A percentile compares a stretch with the other conserved stretches of the same genome.
phyloP scores from a whole-genome alignment of 352 stramenopile genomes.

The Phytophthora sansomeana region DNA sequence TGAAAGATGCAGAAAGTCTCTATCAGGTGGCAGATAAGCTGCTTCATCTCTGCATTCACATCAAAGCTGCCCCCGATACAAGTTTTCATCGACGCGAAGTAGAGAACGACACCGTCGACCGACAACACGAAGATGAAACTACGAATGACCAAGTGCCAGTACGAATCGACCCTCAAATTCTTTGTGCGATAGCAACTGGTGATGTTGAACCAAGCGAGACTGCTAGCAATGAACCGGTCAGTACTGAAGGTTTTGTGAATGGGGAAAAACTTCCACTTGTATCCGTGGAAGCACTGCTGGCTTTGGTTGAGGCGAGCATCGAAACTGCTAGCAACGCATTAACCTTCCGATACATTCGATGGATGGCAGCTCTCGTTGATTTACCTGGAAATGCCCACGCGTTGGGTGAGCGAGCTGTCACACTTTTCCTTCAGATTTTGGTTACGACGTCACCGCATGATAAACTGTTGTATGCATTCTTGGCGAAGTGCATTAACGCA shows the following conservation, averaged over 20 bases:
- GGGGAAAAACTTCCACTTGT: constrained; percentile 44
- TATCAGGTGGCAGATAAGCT: constrained; percentile 71
- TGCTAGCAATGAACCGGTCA: constrained; percentile 1
- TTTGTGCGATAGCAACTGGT: constrained; percentile 27
- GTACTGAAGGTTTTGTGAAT: neutral
- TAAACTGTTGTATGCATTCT: constrained; percentile 49
- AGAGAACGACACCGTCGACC: neutral
- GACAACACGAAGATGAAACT: constrained; percentile 7
- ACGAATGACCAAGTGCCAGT: neutral
- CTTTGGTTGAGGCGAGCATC: constrained; percentile 43
- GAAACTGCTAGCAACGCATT: constrained; percentile 17
- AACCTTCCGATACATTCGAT: constrained; percentile 61
- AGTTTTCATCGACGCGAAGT: neutral
- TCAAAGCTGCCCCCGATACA: neutral
- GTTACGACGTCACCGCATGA: constrained; percentile 15
- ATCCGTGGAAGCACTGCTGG: constrained; percentile 38
- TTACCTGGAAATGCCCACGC: constrained; percentile 45
- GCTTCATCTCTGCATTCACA: constrained; percentile 53
- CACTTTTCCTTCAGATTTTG: constrained; percentile 48
- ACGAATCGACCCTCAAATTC: constrained; percentile 32
- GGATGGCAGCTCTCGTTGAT: constrained; percentile 55
- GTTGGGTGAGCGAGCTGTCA: constrained; percentile 48
- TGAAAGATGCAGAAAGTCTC: constrained; percentile 39
- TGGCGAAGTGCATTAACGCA: constrained; percentile 51
- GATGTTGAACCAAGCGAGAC: neutral